Base-by-base conservation (phyloP, 192 early-diverging fungal species). In the Ambispora gerdemannii region DNA sequence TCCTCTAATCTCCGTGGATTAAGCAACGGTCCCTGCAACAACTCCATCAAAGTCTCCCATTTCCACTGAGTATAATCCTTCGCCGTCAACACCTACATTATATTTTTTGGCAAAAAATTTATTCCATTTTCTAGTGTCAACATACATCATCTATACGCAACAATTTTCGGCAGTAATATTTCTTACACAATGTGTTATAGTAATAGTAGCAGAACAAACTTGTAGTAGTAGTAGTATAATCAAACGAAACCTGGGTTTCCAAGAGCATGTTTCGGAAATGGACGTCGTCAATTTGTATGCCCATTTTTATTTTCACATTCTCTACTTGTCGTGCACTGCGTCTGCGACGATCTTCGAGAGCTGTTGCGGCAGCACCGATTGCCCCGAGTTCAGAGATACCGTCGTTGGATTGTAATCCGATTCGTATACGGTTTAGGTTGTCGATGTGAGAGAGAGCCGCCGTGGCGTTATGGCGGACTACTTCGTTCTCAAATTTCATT, bases 61-160 rank as follows among this genome's bases (percentile, higher is more conserved):
- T 83, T 81, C 93, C 93, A 95, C 67, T 90, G 89, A 15, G 85
- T 76, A 69, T 81, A 83, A 22, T 95, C 92, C 61, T 91, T 92
- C 7, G 85, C 81, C 51, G 72, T 84, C 7, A 92, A 35, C 19
- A 91, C 86, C 85, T 88, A 78, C 10, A 30, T 27, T 22, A 28
- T 71, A 24, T 43, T 17, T 24, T 2, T 3, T 20, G n/a, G n/a
- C n/a, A n/a, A n/a, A n/a, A n/a, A n/a, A n/a, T n/a, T n/a, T n/a
- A n/a, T n/a, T n/a, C n/a, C n/a, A 32, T 79, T 2, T 20, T n/a
- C 72, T 59, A 10, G 6, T 15, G 38, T 43, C 38, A 43, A 43
- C 38, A 10, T 43, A 43, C 6, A 43, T 43, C 38, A 43, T 43
- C 38, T 43, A 43, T 43, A 15, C 38, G 7, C 38, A 43, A 43